Conservation (phyloP, 108 stramenopile genomes). For the Cylindrotheca closterium region DNA sequence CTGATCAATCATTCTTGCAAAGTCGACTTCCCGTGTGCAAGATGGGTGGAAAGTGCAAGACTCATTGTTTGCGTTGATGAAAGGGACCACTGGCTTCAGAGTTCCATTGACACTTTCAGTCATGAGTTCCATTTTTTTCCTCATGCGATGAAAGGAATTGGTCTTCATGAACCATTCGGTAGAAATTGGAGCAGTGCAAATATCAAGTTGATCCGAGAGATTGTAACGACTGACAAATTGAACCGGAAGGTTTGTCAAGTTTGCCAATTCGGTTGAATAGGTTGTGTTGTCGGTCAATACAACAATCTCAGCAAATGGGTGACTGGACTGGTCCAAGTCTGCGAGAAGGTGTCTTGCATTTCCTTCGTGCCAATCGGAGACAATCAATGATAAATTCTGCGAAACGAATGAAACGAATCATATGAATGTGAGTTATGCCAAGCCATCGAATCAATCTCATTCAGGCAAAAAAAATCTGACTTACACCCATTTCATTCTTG, state of each 20-base stretch:
- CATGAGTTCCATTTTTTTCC: constrained; percentile 62
- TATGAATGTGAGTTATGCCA: too few relatives aligned
- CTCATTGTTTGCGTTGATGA: constrained; percentile 48
- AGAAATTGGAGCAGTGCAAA: constrained; percentile 58
- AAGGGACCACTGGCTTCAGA: constrained; percentile 60
- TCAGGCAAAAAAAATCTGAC: neutral
- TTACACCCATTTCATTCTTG: constrained; percentile 37
- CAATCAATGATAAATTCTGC: constrained; percentile 48
- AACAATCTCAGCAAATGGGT: constrained; percentile 63
- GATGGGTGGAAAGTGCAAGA: constrained; percentile 61
- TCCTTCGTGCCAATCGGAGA: constrained; percentile 65
- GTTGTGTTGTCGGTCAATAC: constrained; percentile 53
- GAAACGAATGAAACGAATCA: constrained; percentile 3
- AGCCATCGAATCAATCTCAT: neutral
- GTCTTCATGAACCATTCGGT: constrained; percentile 76
- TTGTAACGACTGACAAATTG: constrained; percentile 38
- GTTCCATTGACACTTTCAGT: constrained; percentile 42
- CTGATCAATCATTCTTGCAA: constrained; percentile 35
- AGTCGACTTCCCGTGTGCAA: constrained; percentile 50
- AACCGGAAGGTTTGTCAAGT: constrained; percentile 18
- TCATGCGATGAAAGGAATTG: constrained; percentile 65
- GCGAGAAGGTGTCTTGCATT: constrained; percentile 43
- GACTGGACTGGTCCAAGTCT: constrained; percentile 54
- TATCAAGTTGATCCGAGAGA: constrained; percentile 57
- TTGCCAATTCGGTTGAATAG: neutral